Evolutionary conservation across 768 basidiomycete species (phyloP), one percentile per base, ranked within the genome.

Genomic region (Leccinum pellstonianum): DNA sequence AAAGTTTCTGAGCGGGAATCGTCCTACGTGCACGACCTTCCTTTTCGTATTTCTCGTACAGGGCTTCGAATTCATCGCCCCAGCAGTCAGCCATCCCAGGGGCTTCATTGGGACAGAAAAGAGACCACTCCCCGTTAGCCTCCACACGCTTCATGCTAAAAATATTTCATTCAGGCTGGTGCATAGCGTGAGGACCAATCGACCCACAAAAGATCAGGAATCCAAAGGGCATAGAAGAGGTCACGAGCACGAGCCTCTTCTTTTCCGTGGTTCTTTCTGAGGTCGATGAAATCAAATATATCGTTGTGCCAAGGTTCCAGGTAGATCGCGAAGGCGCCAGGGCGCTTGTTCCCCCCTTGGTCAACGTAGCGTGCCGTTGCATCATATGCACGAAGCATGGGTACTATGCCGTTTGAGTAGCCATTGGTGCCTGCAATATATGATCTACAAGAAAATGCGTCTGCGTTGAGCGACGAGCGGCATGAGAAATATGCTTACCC

Each of bases 401-500:
- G 97, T 2, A 98, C 93, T 69, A 99, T 97, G 58, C 97, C 97
- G 68, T 98, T 99, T 3, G 95, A 98, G 76, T 97, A 96, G 1
- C 97, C 97, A 74, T 98, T 98, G 31, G 97, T 99, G 21, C 97
- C 97, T 12, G 97, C 95, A 63, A 99, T 99, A 78, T 99, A 99
- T 0, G 96, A 95, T 17, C 96, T 93, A 63, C 49, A 62, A 50
- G 58, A 59, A 54, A 41, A 41, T 27, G 11, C 55, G 49, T 48
- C 33, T n/a, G 25, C n/a, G 25, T 54, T 23, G n/a, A 25, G 15
- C n/a, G 15, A 55, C 8, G 14, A 46, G 33, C 19, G 14, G 9
- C 2, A 25, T 23, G 29, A 43, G 3, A 48, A 57, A 43, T 17
- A n/a, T 25, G 72, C 85, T 27, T 68, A 93, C 92, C 92, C 93